A percentile compares a stretch with the other conserved stretches of the same genome.
Conservation (phyloP, 805 yeast species). For the Clavispora santaluciae region DNA sequence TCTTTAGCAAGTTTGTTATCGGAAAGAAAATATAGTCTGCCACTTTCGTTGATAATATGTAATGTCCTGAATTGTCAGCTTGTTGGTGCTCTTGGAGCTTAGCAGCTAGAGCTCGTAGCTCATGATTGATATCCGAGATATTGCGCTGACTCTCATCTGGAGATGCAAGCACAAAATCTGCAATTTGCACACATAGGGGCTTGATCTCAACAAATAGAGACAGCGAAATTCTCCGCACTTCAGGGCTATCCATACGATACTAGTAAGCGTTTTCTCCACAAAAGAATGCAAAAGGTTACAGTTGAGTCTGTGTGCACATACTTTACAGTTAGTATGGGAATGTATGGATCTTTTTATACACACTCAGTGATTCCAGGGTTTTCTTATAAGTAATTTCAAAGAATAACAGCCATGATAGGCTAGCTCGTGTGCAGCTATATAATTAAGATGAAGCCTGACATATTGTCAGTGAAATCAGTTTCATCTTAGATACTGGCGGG, state of each 20-base stretch:
- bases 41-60: constrained; percentile 24
- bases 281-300: background rate
- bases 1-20: constrained; percentile 28
- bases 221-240: constrained; percentile 18
- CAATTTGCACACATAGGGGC: constrained; percentile 28
- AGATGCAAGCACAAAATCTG: constrained; percentile 18
- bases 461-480: too few relatives aligned
- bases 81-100: constrained; percentile 14
- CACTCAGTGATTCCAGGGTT: too few relatives aligned
- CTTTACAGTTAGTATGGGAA: too few relatives aligned
- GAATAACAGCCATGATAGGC: too few relatives aligned
- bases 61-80: constrained; percentile 6
- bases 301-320: background rate
- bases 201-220: constrained; percentile 25
- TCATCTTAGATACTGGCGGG: too few relatives aligned
- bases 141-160: constrained; percentile 2
- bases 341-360: too few relatives aligned
- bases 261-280: background rate
- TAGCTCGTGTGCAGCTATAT: too few relatives aligned
- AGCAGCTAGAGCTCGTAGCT: background rate
- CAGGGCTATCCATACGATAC: constrained; percentile 9
- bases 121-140: constrained; percentile 1
- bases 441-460: too few relatives aligned
- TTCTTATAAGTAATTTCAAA: too few relatives aligned
- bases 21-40: constrained; percentile 43